A percentile compares a stretch with the other conserved stretches of the same genome.
phyloP scores from a whole-genome alignment of 2,329 filamentous ascomycete genomes.

The Dactylonectria macrodidyma region DNA sequence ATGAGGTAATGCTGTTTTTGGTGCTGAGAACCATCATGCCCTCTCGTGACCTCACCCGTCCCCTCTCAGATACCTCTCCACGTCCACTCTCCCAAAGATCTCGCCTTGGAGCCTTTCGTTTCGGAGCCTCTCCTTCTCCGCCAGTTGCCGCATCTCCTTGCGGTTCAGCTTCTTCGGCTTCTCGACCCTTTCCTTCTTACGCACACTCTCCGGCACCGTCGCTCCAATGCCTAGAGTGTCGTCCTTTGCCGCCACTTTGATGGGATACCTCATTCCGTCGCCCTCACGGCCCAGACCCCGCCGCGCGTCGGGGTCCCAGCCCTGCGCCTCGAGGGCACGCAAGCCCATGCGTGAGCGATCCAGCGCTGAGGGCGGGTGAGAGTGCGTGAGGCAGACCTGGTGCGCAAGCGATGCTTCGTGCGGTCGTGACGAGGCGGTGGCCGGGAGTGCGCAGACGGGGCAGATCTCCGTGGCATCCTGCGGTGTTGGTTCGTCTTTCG shows the following conservation, averaged over 20 bases:
- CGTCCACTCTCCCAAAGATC: conserved; percentile 82
- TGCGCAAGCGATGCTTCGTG: conserved; percentile 79
- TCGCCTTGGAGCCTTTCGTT: conserved; percentile 76
- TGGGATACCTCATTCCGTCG: conserved; percentile 81
- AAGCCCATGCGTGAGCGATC: conserved; percentile 81
- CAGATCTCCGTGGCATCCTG: conserved; percentile 46
- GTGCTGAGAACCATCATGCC: neutral
- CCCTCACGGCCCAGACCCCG: conserved; percentile 79
- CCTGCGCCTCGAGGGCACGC: conserved; percentile 74
- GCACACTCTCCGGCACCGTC: conserved; percentile 56
- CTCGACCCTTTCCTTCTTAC: conserved; percentile 59
- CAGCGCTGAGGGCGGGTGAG: conserved; percentile 79
- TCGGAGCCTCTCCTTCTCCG: conserved; percentile 73
- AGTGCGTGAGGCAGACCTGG: conserved; percentile 78
- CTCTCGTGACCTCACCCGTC: conserved; percentile 40
- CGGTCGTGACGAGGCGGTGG: conserved; percentile 50
- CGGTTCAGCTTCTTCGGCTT: conserved; percentile 73
- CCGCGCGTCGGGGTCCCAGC: conserved; percentile 83
- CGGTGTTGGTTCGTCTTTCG: conserved; percentile 2
- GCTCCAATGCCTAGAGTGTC: conserved; percentile 83
- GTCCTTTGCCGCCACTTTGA: conserved; percentile 80
- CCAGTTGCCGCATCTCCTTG: conserved; percentile 76
- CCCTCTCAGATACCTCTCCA: conserved; percentile 79
- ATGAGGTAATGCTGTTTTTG: neutral
- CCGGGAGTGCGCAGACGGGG: conserved; percentile 54